phyloP scores from a whole-genome alignment of 345 rosid species.

The Hevea brasiliensis region DNA sequence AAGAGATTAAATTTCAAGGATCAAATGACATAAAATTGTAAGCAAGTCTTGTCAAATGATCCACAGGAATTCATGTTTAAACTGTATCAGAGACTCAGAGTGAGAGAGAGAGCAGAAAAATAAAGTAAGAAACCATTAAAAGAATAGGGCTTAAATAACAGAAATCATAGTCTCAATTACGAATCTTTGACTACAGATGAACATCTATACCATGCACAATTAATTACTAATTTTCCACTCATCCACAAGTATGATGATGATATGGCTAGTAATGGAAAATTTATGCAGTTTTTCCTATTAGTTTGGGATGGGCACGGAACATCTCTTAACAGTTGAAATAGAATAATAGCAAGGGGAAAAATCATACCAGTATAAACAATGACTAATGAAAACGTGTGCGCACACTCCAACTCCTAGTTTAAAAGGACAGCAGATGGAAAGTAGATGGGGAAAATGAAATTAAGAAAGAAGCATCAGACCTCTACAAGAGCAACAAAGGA shows the following conservation, averaged over 20 bases:
- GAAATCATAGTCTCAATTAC: neutral
- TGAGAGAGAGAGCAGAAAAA: neutral
- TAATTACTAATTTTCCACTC: neutral
- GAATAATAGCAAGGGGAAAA: conserved; percentile 10
- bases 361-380: neutral
- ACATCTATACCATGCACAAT: neutral
- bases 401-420: conserved; percentile 3
- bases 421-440: neutral
- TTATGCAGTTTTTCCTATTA: neutral
- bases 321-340: neutral
- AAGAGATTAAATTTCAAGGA: conserved; percentile 8
- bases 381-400: neutral
- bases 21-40: neutral
- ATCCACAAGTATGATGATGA: neutral
- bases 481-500: conserved; percentile 96
- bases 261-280: neutral
- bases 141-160: neutral
- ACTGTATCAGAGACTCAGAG: neutral
- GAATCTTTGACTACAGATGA: neutral
- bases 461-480: conserved; percentile 43
- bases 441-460: neutral
- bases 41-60: conserved; percentile 9
- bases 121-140: neutral
- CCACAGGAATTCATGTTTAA: conserved; percentile 9
- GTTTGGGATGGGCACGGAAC: neutral